Evolutionary conservation across 331 rosid species (phyloP).

Genomic region (Erythrophleum ivorense): DNA sequence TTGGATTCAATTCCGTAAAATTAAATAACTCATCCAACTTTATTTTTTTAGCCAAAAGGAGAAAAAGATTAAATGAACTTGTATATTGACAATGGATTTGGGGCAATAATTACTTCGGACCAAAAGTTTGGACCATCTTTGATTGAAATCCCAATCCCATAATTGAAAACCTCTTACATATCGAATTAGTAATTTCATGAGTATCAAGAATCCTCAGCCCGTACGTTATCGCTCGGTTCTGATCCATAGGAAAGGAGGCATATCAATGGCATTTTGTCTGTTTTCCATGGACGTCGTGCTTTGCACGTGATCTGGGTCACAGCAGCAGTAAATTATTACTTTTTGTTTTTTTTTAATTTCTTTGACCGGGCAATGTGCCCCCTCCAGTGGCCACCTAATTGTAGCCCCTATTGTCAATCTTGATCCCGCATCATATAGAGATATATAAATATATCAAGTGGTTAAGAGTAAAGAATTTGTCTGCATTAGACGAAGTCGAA

Average conservation of each 20-base stretch:
- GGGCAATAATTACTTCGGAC: not conserved
- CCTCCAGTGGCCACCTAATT: slow-evolving; percentile 31
- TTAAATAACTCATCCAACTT: not conserved
- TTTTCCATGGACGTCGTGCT: slow-evolving; percentile 60
- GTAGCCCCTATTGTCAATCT: slow-evolving; percentile 14
- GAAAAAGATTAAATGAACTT: too few species aligned
- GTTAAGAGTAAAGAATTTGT: slow-evolving; percentile 20
- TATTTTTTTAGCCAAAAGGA: too few species aligned
- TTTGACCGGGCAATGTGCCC: slow-evolving; percentile 53
- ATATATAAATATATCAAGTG: too few species aligned
- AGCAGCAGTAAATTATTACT: slow-evolving; percentile 43
- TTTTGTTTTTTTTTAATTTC: slow-evolving; percentile 5
- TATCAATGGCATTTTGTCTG: slow-evolving; percentile 56
- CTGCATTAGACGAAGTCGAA: slow-evolving; percentile 37
- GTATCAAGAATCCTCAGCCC: slow-evolving; percentile 47
- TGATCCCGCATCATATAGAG: not conserved
- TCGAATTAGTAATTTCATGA: slow-evolving; percentile 38
- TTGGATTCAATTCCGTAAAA: not conserved
- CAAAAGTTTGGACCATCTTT: not conserved
- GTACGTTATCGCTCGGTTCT: slow-evolving; percentile 41
- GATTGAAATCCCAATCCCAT: not conserved
- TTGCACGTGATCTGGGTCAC: slow-evolving; percentile 66
- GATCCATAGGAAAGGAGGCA: slow-evolving; percentile 37
- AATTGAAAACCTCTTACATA: not conserved
- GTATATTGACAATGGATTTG: not conserved